Conservation (phyloP, 1,284 basidiomycete species). For the Melampsora larici-populina region DNA sequence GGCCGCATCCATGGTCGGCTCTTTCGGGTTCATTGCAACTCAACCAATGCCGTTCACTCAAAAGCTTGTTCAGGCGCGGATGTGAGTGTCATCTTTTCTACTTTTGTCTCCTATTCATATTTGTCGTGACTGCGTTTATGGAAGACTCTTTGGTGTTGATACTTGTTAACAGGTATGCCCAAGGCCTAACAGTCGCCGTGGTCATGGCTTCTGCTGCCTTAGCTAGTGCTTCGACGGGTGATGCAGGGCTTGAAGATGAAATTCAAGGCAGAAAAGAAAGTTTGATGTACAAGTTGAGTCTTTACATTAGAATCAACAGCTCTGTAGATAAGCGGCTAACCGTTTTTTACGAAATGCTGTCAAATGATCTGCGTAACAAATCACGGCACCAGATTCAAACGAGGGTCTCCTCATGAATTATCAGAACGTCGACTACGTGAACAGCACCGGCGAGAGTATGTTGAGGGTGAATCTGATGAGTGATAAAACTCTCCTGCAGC, state of each 20-base stretch:
- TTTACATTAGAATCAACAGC: too few species aligned
- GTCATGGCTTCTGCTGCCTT: conserved; percentile 25
- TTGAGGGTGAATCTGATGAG: too few species aligned
- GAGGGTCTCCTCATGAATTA: conserved; percentile 28
- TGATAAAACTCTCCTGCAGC: too few species aligned
- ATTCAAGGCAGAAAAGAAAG: neutral
- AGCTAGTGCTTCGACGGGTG: conserved; percentile 10
- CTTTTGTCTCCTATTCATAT: too few species aligned
- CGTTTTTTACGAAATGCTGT: neutral
- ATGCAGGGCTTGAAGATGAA: neutral
- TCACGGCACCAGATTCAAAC: conserved; percentile 15
- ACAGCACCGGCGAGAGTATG: too few species aligned
- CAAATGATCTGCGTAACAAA: too few species aligned
- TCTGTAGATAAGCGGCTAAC: too few species aligned
- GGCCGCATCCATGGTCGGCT: conserved; percentile 36
- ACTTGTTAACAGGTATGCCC: conserved; percentile 24
- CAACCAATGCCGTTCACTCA: conserved; percentile 37
- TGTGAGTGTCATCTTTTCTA: conserved; percentile 2
- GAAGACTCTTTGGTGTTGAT: neutral
- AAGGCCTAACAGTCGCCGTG: conserved; percentile 38
- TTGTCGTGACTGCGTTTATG: too few species aligned
- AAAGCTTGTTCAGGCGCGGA: conserved; percentile 35
- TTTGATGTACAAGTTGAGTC: conserved; percentile 38
- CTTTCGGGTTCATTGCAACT: conserved; percentile 26
- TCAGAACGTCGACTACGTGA: conserved; percentile 13